phyloP scores from a whole-genome alignment of 345 rosid genomes.

The Brassica nigra region DNA sequence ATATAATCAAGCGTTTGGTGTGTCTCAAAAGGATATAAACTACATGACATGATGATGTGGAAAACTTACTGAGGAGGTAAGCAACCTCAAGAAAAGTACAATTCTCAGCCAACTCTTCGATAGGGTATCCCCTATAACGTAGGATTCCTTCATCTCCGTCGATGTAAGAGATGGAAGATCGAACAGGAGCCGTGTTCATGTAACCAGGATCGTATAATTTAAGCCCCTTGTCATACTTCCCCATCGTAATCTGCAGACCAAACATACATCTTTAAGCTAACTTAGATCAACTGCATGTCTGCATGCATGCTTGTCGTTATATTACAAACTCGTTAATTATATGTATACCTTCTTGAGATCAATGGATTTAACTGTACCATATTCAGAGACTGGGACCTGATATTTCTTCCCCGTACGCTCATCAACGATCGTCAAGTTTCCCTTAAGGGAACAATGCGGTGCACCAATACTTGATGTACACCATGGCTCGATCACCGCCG shows the following conservation, averaged over 20 bases:
- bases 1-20: background rate
- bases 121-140: constrained; percentile 29
- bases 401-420: constrained; percentile 73
- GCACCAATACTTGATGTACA: constrained; percentile 46
- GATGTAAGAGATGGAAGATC: constrained; percentile 70
- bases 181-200: constrained; percentile 83
- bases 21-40: background rate
- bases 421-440: constrained; percentile 62
- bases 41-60: background rate
- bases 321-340: background rate
- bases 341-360: constrained; percentile 73
- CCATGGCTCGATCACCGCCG: constrained; percentile 45
- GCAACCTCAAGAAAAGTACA: constrained; percentile 29
- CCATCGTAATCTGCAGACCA: constrained; percentile 57
- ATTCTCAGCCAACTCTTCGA: constrained; percentile 38
- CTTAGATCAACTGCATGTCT: background rate
- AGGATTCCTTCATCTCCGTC: constrained; percentile 76
- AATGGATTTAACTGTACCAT: constrained; percentile 73
- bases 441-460: constrained; percentile 50
- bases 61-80: constrained; percentile 30
- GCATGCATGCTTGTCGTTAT: background rate
- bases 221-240: constrained; percentile 77
- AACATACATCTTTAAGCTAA: background rate
- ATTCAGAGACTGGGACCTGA: constrained; percentile 53
- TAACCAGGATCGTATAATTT: constrained; percentile 91